A percentile compares a stretch with the other conserved stretches of the same genome.
These are phyloP conservation scores for Gastrolobium bilobum DNA, from an alignment of 306 rosid genomes.

Conservation along the genomic window DNA sequence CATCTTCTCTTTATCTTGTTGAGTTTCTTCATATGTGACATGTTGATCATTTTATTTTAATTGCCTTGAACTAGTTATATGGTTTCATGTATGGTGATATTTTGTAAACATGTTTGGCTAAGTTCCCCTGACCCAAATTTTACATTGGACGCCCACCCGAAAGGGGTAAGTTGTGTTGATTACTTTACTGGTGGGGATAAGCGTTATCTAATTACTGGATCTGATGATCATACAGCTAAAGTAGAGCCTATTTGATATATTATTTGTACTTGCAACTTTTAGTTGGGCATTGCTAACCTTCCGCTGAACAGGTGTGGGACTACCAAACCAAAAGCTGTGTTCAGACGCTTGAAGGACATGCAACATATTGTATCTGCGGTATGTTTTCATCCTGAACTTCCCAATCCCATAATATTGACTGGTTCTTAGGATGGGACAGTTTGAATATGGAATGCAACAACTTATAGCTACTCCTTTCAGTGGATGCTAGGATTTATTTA, in stretches of 20 bases:
- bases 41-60: neutral
- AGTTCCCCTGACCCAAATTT: conserved; percentile 77
- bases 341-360: too few relatives aligned
- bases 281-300: too few relatives aligned
- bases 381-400: too few relatives aligned
- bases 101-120: conserved; percentile 63
- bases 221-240: conserved; percentile 45
- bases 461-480: conserved; percentile 38
- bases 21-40: too few relatives aligned
- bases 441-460: conserved; percentile 50
- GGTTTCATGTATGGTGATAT: neutral
- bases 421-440: conserved; percentile 57
- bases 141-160: conserved; percentile 74
- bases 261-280: too few relatives aligned
- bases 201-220: conserved; percentile 64
- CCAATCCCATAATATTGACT: conserved; percentile 17
- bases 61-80: conserved; percentile 15
- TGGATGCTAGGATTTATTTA: neutral
- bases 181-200: conserved; percentile 78
- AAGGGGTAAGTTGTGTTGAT: conserved; percentile 79
- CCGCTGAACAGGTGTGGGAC: too few relatives aligned
- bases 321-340: too few relatives aligned
- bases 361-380: too few relatives aligned
- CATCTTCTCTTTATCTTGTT: too few relatives aligned
- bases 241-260: too few relatives aligned